Evolutionary conservation across 768 basidiomycete species (phyloP).

Genomic region (Boletus rex-veris): DNA sequence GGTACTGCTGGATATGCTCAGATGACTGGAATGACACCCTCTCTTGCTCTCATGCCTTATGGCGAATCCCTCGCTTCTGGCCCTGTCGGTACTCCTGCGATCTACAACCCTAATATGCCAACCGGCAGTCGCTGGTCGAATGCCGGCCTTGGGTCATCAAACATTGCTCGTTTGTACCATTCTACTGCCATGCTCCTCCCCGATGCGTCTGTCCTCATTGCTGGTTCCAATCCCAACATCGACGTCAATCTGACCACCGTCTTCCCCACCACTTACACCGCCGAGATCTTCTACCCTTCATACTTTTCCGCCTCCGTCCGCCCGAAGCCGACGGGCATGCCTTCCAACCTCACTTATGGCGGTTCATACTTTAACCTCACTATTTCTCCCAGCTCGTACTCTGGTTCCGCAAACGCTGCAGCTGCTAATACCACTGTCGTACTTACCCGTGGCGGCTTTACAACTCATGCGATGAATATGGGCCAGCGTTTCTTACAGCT

Average conservation of each 20-base stretch:
- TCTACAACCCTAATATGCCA: conserved; percentile 78
- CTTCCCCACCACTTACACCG: conserved; percentile 76
- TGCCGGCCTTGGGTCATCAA: conserved; percentile 57
- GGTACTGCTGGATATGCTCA: conserved; percentile 89
- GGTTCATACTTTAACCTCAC: conserved; percentile 77
- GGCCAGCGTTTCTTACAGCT: conserved; percentile 83
- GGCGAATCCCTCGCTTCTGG: conserved; percentile 75
- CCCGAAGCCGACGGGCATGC: conserved; percentile 71
- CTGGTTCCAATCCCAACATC: conserved; percentile 91
- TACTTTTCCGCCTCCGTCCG: conserved; percentile 74
- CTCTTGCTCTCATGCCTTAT: conserved; percentile 57
- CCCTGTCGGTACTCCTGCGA: conserved; percentile 71
- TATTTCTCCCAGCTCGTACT: conserved; percentile 62
- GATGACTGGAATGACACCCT: conserved; percentile 42
- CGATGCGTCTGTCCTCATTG: conserved; percentile 81
- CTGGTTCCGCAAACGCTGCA: conserved; percentile 62
- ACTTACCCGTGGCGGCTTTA: conserved; percentile 79
- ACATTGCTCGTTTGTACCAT: conserved; percentile 85
- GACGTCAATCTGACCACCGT: conserved; percentile 67
- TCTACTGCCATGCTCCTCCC: conserved; percentile 86
- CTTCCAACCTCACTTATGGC: conserved; percentile 75
- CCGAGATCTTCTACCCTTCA: conserved; percentile 88
- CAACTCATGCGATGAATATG: conserved; percentile 88
- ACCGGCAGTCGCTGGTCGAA: conserved; percentile 74
- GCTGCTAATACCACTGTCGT: conserved; percentile 76